Conservation (phyloP, 2,329 filamentous ascomycete species). For the Aspergillus aculeatus region DNA sequence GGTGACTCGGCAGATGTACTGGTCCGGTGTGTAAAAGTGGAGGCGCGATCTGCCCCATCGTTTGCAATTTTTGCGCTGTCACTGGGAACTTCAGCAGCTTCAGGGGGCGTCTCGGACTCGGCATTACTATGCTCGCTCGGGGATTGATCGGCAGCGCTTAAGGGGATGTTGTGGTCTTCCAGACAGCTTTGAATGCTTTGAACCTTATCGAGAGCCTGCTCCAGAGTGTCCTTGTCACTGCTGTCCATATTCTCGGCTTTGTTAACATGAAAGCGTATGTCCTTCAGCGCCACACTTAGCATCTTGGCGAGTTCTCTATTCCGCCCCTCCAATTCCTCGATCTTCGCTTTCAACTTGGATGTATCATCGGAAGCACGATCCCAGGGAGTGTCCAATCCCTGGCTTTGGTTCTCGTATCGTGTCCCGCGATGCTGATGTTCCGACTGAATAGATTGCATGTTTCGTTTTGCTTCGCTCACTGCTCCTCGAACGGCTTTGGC, state of each 20-base stretch:
- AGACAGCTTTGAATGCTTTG: conserved; percentile 47
- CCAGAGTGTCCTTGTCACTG: conserved; percentile 32
- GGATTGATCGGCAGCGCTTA: conserved; percentile 13
- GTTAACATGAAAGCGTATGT: conserved; percentile 38
- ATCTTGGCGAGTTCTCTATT: conserved; percentile 43
- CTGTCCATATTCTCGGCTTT: conserved; percentile 25
- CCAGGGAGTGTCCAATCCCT: conserved; percentile 14
- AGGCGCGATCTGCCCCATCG: conserved; percentile 6
- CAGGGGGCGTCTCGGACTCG: conserved; percentile 1
- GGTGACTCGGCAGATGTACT: conserved; percentile 7
- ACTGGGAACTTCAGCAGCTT: background rate
- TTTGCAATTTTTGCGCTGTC: background rate
- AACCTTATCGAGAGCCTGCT: conserved; percentile 40
- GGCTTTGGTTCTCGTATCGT: conserved; percentile 19
- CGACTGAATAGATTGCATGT: conserved; percentile 48
- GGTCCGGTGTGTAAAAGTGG: conserved; percentile 1
- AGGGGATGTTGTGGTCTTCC: conserved; percentile 38
- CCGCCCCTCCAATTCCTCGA: conserved; percentile 39
- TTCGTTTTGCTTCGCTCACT: conserved; percentile 47
- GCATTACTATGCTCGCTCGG: conserved; percentile 8
- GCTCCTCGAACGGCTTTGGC: conserved; percentile 50
- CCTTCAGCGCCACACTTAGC: conserved; percentile 42
- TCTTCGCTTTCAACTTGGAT: conserved; percentile 31
- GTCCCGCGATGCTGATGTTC: conserved; percentile 32
- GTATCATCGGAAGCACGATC: conserved; percentile 17